phyloP scores from a whole-genome alignment of 108 stramenopile species.

The Fistulifera pelliculosa region DNA sequence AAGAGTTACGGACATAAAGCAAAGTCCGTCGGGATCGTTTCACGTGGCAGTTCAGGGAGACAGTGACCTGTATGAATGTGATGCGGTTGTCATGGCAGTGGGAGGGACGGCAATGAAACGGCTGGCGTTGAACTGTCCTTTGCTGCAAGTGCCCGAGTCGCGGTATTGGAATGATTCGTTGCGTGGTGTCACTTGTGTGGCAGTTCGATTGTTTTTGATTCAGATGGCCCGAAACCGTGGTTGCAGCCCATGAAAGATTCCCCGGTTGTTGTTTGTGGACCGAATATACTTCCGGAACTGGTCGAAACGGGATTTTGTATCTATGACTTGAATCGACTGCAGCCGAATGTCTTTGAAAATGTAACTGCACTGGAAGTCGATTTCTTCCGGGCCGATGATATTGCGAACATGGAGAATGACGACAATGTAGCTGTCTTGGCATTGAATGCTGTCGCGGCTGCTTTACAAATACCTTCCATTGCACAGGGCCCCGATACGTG shows the following conservation, averaged over 20 bases:
- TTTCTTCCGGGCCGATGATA: conserved; percentile 66
- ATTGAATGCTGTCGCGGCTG: conserved; percentile 45
- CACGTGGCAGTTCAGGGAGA: background rate
- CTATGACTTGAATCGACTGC: conserved; percentile 73
- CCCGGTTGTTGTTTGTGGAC: conserved; percentile 69
- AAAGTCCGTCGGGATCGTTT: conserved; percentile 1
- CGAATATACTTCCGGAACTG: conserved; percentile 54
- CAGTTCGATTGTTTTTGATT: conserved; percentile 60
- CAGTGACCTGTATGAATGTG: conserved; percentile 37
- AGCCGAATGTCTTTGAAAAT: conserved; percentile 22
- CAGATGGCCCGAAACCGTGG: conserved; percentile 21
- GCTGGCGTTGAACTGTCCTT: conserved; percentile 37
- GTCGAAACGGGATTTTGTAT: conserved; percentile 76
- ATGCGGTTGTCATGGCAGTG: conserved; percentile 72
- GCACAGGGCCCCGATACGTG: conserved; percentile 1
- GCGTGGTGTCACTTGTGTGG: conserved; percentile 78
- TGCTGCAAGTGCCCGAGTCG: conserved; percentile 24
- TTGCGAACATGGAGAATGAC: conserved; percentile 36
- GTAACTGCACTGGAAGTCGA: conserved; percentile 58
- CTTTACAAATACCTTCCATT: conserved; percentile 32
- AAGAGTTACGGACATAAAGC: conserved; percentile 44
- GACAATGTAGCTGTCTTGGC: conserved; percentile 41
- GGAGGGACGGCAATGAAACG: conserved; percentile 50
- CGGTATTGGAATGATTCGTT: conserved; percentile 38
- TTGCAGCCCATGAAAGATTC: conserved; percentile 62